Evolutionary conservation across 352 stramenopile genomes (phyloP), one percentile per base, ranked within the genome.

Genomic region (Phytophthora colocasiae): DNA sequence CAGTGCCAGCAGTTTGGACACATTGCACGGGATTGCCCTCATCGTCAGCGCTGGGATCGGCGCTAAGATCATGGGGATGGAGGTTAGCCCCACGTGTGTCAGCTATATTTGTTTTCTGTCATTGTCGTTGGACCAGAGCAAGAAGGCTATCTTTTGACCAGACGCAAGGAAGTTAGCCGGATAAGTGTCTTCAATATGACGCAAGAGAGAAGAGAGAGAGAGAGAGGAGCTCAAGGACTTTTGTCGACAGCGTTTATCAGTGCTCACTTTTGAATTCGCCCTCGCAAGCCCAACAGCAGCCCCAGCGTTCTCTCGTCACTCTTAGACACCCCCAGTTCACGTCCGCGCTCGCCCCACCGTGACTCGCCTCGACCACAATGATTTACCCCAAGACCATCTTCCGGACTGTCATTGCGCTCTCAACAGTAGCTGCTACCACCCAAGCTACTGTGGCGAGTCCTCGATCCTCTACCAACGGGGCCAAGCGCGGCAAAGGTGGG

Each of bases 361-460:
- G 55, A 61, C 49, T 63, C 45, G 51, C 47, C 10, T 51, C 71
- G 39, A 52, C 38, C 64, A 71, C 45, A 52, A 87, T 86, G 80
- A 85, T 88, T 66, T 88, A 88, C 69, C 71, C 74, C 43, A 88
- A 84, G 75, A 63, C 71, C 48, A 55, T 84, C 55, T 84, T 88
- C 61, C 77, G 73, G 55, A 72, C 77, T 22, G 74, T 88, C 72
- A 88, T 85, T 69, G 69, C 77, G 55, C 71, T 88, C 53, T 78
- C 79, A 29, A 82, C 74, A 32, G 71, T 83, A 48, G 69, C 75
- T 31, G 71, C 72, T 14, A 59, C 75, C 14, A 62, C 77, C 17
- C 71, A 81, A 49, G 76, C 63, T 36, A 64, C 59, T 17, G 69
- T 65, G 38, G 59, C 53, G 58, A 71, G 79, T 48, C 47, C 57